Conservation (phyloP, 73 alveolate species). For the Paramecium bursaria region DNA sequence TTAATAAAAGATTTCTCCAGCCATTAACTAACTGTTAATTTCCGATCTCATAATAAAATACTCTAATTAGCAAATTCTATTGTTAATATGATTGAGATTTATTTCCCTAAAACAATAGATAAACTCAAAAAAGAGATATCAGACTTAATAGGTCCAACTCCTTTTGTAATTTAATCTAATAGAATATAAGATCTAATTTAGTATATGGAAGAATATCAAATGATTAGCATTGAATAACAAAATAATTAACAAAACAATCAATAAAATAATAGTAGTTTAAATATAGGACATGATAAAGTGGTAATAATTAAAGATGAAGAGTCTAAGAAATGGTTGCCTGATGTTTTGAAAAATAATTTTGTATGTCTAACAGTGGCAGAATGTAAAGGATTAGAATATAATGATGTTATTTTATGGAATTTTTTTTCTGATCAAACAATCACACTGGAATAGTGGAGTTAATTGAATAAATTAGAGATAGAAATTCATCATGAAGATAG, state of each 20-base stretch:
- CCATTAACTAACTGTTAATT: slow-evolving; percentile 55
- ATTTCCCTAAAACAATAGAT: slow-evolving; percentile 85
- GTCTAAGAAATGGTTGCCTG: slow-evolving; percentile 68
- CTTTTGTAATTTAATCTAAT: slow-evolving; percentile 67
- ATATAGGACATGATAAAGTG: slow-evolving; percentile 82
- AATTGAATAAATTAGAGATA: too few relatives aligned
- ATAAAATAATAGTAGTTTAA: neutral
- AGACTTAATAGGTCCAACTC: slow-evolving; percentile 78
- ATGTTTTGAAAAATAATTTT: slow-evolving; percentile 65
- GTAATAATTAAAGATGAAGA: slow-evolving; percentile 75
- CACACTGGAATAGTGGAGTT: too few relatives aligned
- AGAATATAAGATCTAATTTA: too few relatives aligned
- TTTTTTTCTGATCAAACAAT: slow-evolving; percentile 77
- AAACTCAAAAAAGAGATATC: slow-evolving; percentile 77
- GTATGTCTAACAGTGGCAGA: slow-evolving; percentile 77
- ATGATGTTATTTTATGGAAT: slow-evolving; percentile 81
- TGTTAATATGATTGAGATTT: slow-evolving; percentile 73
- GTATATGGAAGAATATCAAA: too few relatives aligned
- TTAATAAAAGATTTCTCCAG: neutral
- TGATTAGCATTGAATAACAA: too few relatives aligned
- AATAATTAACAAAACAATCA: too few relatives aligned
- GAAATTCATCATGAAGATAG: too few relatives aligned
- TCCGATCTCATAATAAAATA: slow-evolving; percentile 81
- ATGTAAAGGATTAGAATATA: slow-evolving; percentile 81
- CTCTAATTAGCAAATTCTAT: slow-evolving; percentile 81